These are phyloP conservation scores for Saccharomycopsis babjevae DNA, from an alignment of 805 yeast species.

Conservation along the genomic window DNA sequence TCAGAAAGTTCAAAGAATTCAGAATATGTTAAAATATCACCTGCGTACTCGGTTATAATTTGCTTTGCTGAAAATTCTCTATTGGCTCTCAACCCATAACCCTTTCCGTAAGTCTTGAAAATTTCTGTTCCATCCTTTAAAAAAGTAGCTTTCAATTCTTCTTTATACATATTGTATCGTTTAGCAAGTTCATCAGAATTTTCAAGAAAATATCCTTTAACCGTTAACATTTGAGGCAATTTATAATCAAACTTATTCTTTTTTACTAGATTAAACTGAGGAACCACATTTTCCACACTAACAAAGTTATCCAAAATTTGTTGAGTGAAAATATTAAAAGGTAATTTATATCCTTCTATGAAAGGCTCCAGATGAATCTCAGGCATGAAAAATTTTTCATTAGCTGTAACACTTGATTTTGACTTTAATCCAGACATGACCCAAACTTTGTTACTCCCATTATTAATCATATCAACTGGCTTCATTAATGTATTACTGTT, in stretches of 20 bases:
- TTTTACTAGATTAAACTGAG: not conserved
- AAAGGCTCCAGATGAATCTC: not conserved
- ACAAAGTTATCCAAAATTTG: not conserved
- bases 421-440: constrained; percentile 1
- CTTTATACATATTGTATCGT: not conserved
- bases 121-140: constrained; percentile 24
- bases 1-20: constrained; percentile 30
- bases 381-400: not conserved
- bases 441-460: constrained; percentile 2
- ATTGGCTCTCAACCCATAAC: constrained; percentile 34
- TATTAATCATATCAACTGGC: not conserved
- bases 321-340: constrained; percentile 5
- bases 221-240: not conserved
- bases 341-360: not conserved
- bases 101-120: constrained; percentile 30
- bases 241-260: not conserved
- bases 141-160: not conserved
- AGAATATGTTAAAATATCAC: constrained; percentile 34
- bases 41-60: constrained; percentile 39
- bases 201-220: not conserved
- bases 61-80: constrained; percentile 29
- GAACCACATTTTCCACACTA: not conserved
- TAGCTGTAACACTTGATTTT: not conserved
- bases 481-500: not conserved
- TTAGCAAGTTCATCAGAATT: not conserved